Evolutionary conservation across 345 rosid genomes (phyloP), one percentile per base, ranked within the genome.

Genomic region (Aquilaria yunnanensis): DNA sequence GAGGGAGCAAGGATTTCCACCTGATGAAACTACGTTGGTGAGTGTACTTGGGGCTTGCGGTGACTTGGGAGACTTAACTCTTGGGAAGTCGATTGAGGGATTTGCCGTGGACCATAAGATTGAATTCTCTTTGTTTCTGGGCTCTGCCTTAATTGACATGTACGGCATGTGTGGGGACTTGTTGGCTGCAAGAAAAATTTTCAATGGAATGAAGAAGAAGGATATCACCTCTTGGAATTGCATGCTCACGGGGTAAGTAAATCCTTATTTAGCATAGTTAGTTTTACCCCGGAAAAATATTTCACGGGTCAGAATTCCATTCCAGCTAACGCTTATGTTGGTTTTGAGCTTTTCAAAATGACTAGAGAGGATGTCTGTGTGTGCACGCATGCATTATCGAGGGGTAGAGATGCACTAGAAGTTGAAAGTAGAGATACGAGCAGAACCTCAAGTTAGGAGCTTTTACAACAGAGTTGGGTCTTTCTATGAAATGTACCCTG

Each of bases 191-290:
- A 84, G 84, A 77, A 80, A 83, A 75, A 73, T 86, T 56, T 93
- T 90, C 70, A 85, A 80, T 81, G 72, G 66, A 32, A 81, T 93
- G 81, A 57, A 11, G 37, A 71, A 51, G n/a, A 87, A 78, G 71
- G 97, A 90, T 76, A 72, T 80, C 41, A 73, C 84, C 67, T 62
- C 81, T 63, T 93, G 98, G 97, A 93, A 90, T 79, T 91, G 97
- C 64, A 81, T 90, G 92, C 83, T 90, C 77, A 79, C 92, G 2
- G 88, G 85, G 91, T 92, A 84, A 71, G 69, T 67, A 65, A 12
- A 1, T 66, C 52, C 54, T 47, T 54, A 34, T 3, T 34, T 34
- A 16, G 23, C 23, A 16, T 16, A 16, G 23, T 16, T 16, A 16
- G 23, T 16, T 16, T 16, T 16, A 16, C n/a, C 23, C 23, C 23